Percentiles rank a stretch among this genome's conserved stretches.
phyloP scores from a whole-genome alignment of 176 grass and related monocot genomes.

The Sorghum bicolor region DNA sequence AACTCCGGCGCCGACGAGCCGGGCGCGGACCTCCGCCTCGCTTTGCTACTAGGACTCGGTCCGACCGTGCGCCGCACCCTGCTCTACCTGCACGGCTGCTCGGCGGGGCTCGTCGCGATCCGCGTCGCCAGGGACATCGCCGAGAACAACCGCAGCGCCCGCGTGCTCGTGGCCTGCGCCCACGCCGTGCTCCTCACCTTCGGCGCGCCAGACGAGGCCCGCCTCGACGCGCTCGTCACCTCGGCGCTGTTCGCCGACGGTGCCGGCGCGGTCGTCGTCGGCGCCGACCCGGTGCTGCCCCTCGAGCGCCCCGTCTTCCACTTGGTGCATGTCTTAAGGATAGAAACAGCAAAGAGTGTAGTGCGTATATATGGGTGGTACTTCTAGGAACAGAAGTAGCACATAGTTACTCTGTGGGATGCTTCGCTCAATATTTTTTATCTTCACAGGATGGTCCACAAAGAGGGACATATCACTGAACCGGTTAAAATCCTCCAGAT shows the following conservation, averaged over 20 bases:
- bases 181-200: slow-evolving; percentile 34
- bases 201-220: slow-evolving; percentile 15
- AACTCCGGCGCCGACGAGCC: slow-evolving; percentile 35
- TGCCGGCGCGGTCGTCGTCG: slow-evolving; percentile 41
- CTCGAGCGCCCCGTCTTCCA: slow-evolving; percentile 43
- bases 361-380: too few species aligned
- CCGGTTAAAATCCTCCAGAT: too few species aligned
- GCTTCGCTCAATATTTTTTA: too few species aligned
- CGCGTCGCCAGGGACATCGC: slow-evolving; percentile 53
- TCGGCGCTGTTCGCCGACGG: slow-evolving; percentile 44
- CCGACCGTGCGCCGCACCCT: slow-evolving; percentile 20
- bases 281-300: slow-evolving; percentile 27
- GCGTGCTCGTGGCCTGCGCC: slow-evolving; percentile 40
- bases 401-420: too few species aligned
- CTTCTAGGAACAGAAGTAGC: too few species aligned
- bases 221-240: slow-evolving; percentile 27
- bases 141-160: slow-evolving; percentile 44
- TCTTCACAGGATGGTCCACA: too few species aligned
- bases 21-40: slow-evolving; percentile 33
- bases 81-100: slow-evolving; percentile 32
- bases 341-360: too few species aligned
- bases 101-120: slow-evolving; percentile 20
- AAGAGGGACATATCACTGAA: too few species aligned
- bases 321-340: too few species aligned
- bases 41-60: slow-evolving; percentile 35